Conservation (phyloP, 1,139 yeast genomes). For the Debaryomyces robertsiae region DNA sequence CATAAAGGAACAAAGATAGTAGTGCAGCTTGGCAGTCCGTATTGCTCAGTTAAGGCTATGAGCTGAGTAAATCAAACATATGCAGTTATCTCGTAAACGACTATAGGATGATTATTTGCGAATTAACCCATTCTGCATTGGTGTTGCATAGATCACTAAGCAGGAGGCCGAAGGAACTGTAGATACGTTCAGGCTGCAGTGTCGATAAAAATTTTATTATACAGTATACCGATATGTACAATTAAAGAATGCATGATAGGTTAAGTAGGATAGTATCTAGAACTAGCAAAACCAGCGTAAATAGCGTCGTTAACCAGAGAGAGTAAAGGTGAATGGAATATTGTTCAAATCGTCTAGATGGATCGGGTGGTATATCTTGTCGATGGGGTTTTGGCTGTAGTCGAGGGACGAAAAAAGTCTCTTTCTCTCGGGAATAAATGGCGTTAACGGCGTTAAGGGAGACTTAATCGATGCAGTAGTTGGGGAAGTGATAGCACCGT, state of each 20-base stretch:
- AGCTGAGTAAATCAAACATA: no score
- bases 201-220: not conserved
- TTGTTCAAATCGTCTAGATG: constrained; percentile 4
- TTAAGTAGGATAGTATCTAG: not conserved
- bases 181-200: no score
- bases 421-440: constrained; percentile 12
- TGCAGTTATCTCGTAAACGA: no score
- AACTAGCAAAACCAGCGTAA: no score
- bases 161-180: no score
- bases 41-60: no score
- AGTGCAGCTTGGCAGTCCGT: no score
- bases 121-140: no score
- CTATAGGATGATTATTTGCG: no score
- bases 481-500: constrained; percentile 11
- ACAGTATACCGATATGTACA: constrained; percentile 4
- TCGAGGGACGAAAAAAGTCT: not conserved
- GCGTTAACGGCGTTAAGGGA: constrained; percentile 21
- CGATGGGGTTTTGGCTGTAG: not conserved
- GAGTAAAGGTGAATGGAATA: constrained; percentile 1
- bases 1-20: no score
- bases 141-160: no score
- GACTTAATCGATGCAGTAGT: constrained; percentile 10
- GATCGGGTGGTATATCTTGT: not conserved
- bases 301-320: not conserved
- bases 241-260: not conserved